Evolutionary conservation across 1,139 yeast species (phyloP), one percentile per base, ranked within the genome.

Genomic region (Fermentozyma sake): DNA sequence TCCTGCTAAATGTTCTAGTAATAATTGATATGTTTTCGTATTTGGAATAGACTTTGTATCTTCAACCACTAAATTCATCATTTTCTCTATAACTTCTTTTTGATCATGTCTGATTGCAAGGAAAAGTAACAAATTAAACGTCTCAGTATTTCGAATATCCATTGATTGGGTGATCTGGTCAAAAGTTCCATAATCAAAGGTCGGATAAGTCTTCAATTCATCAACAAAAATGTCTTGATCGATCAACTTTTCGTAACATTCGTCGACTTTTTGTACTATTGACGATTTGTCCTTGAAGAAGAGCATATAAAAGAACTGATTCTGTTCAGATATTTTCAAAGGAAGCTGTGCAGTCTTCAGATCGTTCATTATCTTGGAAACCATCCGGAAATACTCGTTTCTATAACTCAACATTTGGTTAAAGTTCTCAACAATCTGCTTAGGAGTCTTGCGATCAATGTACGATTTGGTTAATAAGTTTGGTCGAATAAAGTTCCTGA

Each of bases 241-340:
- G n/a, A n/a, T n/a, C n/a, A n/a, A n/a, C n/a, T n/a, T n/a, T n/a
- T n/a, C 21, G n/a, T 21, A 7, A 13, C 34, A 30, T 7, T 23
- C 27, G 5, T 28, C 28, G 18, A 50, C 29, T n/a, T 30, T 34
- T 0, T 38, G 28, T 8, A 41, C 16, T 2, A 63, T 35, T 10
- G 43, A 48, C 1, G 35, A 35, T 13, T 47, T 36, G 32, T 66
- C 71, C 22, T 45, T 50, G 40, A 44, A 65, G 33, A 58, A 62
- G 6, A 47, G 44, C 31, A 52, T 41, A 32, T 50, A 55, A 3
- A 64, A 30, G 26, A 61, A 35, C 19, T 45, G 34, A 24, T 51
- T 53, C 31, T 54, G 61, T 41, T 66, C 72, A 11, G 31, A 27
- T 4, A 39, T 31, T 1, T 61, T 45, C n/a, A 62, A 35, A 2